phyloP scores from a whole-genome alignment of 2,329 filamentous ascomycete species.

The Pezicula carpinea region DNA sequence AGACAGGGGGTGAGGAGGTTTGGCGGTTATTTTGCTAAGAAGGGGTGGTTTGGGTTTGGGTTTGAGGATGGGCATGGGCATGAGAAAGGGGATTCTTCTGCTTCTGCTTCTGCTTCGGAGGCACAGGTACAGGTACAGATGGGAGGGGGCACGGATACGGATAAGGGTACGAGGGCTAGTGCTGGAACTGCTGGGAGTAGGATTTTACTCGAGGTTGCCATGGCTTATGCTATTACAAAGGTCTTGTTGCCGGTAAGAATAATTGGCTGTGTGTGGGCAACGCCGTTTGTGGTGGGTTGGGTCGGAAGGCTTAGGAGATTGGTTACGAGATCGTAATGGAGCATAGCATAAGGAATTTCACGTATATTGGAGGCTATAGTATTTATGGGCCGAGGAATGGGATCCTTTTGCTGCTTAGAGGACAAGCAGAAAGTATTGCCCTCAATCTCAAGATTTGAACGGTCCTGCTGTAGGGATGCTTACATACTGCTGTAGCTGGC shows the following conservation, averaged over 20 bases:
- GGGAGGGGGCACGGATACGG: constrained; percentile 28
- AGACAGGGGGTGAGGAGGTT: constrained; percentile 59
- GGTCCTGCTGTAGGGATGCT: too few species aligned
- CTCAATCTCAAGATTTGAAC: too few species aligned
- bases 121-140: constrained; percentile 19
- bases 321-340: constrained; percentile 5
- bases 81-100: constrained; percentile 26
- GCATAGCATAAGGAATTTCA: too few species aligned
- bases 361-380: too few species aligned
- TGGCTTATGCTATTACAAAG: constrained; percentile 90
- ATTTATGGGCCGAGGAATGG: too few species aligned
- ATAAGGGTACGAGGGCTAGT: constrained; percentile 23
- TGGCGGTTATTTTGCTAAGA: constrained; percentile 70
- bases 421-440: too few species aligned
- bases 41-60: constrained; percentile 69
- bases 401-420: neutral
- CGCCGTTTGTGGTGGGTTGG: constrained; percentile 73
- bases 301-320: constrained; percentile 42
- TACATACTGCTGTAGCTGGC: too few species aligned
- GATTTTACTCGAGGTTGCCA: constrained; percentile 67
- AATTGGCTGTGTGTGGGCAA: constrained; percentile 76
- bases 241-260: constrained; percentile 74
- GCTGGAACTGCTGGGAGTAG: constrained; percentile 32
- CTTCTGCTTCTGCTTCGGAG: too few species aligned
- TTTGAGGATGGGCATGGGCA: constrained; percentile 15